Evolutionary conservation across 2,329 filamentous ascomycete species (phyloP), one percentile per base, ranked within the genome.

Genomic region (Talaromyces islandicus): DNA sequence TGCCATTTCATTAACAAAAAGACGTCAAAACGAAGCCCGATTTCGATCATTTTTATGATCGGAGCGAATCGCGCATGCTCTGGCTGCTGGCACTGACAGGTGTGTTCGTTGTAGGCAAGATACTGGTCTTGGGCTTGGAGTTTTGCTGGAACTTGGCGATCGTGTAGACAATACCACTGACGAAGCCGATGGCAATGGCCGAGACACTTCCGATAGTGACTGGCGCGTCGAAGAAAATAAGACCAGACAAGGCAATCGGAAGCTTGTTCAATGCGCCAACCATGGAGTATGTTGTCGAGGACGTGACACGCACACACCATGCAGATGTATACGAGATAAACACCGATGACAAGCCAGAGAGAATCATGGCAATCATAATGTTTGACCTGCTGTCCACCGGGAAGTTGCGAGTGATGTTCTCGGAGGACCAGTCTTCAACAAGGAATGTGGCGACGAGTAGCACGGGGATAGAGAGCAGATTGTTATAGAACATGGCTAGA

Each of bases 241-340:
- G 84, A 29, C 94, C 94, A 64, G 89, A 93, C 66, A 99, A 76
- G 59, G 94, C 94, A 68, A 99, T 92, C 48, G 94, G 94, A 32
- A 99, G 87, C 83, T 99, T 99, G 84, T 99, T 99, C 70, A 99
- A 83, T 19, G 93, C 91, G 64, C 94, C 94, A 60, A 97, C 94
- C 93, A 99, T 97, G 30, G 91, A 96, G 81, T 97, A 99, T 2
- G 94, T 99, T 9, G 94, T 99, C 19, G 92, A 97, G 0, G 92
- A 96, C 7, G 94, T 97, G 65, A 96, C 90, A 66, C 94, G 92
- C 65, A 99, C 95, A 73, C 94, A 97, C 94, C 94, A 99, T 41
- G 94, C 94, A 17, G 93, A 97, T 72, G 92, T 95, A 83, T 99
- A 99, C n/a, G 93, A 97, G 76, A 99, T 99, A 79, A 97, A 96